A percentile compares a stretch with the other conserved stretches of the same genome.
phyloP scores from a whole-genome alignment of 2,329 filamentous ascomycete species.

The Sclerotiophoma versabilis region DNA sequence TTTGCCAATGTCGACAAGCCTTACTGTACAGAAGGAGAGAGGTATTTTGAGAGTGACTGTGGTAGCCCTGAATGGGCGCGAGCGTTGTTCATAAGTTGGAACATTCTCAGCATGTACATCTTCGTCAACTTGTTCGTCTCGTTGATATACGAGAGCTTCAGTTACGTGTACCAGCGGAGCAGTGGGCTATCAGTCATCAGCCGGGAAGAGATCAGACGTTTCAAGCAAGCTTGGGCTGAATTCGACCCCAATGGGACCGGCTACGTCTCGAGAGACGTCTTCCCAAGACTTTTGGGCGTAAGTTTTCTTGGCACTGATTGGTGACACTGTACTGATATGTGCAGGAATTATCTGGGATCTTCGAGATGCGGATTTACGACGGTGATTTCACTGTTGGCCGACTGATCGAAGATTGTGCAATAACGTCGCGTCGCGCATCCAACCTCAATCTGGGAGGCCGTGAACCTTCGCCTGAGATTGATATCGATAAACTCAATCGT shows the following conservation, averaged over 20 bases:
- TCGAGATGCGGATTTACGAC: slow-evolving; percentile 96
- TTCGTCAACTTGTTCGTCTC: slow-evolving; percentile 99
- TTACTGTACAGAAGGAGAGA: slow-evolving; percentile 73
- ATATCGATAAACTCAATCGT: slow-evolving; percentile 77
- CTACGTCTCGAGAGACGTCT: slow-evolving; percentile 87
- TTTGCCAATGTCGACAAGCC: slow-evolving; percentile 82
- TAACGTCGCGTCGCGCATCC: slow-evolving; percentile 59
- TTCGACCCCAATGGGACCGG: slow-evolving; percentile 91
- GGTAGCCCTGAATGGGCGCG: slow-evolving; percentile 90
- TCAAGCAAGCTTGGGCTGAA: slow-evolving; percentile 98
- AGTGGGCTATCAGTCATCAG: slow-evolving; percentile 91
- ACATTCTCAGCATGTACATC: slow-evolving; percentile 99
- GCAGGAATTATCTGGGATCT: slow-evolving; percentile 86
- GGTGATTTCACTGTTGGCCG: slow-evolving; percentile 85
- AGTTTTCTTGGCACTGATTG: slow-evolving; percentile 33
- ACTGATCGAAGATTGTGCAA: slow-evolving; percentile 83
- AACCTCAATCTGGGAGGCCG: slow-evolving; percentile 56
- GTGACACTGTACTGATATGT: slow-evolving; percentile 11
- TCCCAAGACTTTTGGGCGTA: slow-evolving; percentile 84
- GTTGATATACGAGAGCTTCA: slow-evolving; percentile 98
- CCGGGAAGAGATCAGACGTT: slow-evolving; percentile 90
- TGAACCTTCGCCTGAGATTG: slow-evolving; percentile 59
- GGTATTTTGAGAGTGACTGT: slow-evolving; percentile 89
- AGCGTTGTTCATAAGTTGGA: slow-evolving; percentile 92
- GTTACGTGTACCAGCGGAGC: slow-evolving; percentile 96